Conservation (phyloP, 2,329 filamentous ascomycete genomes). For the Alternaria postmessia region DNA sequence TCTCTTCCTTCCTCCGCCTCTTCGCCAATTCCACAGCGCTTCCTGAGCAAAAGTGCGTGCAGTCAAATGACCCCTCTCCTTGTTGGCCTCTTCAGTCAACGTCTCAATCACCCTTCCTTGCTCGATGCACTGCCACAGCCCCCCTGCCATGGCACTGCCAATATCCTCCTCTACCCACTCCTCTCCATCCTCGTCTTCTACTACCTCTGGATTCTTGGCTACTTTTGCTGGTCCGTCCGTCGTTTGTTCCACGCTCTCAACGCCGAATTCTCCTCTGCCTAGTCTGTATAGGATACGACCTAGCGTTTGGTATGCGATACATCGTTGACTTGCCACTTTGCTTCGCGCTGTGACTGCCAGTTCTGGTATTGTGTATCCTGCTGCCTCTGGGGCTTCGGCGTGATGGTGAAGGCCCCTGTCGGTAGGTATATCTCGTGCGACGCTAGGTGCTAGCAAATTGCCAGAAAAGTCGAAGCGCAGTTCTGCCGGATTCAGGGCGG, state of each 20-base stretch:
- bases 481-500: conserved; percentile 74
- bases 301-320: conserved; percentile 89
- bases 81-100: conserved; percentile 76
- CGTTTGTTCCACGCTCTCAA: conserved; percentile 53
- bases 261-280: conserved; percentile 74
- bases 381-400: conserved; percentile 87
- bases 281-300: conserved; percentile 85
- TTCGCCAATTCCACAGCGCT: conserved; percentile 85
- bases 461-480: conserved; percentile 92
- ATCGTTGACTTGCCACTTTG: conserved; percentile 84
- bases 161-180: conserved; percentile 49
- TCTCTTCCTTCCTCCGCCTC: conserved; percentile 71
- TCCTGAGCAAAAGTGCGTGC: conserved; percentile 86
- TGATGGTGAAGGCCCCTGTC: conserved; percentile 91
- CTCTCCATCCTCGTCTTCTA: conserved; percentile 37
- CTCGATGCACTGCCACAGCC: conserved; percentile 83
- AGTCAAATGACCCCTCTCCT: conserved; percentile 75
- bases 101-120: conserved; percentile 79
- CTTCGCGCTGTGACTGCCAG: conserved; percentile 82
- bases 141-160: conserved; percentile 65
- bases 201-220: conserved; percentile 51
- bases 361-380: conserved; percentile 92
- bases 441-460: conserved; percentile 77
- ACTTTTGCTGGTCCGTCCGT: conserved; percentile 58
- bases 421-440: conserved; percentile 76